Conservation (phyloP, 352 stramenopile species). For the Stramenopiles sp. region DNA sequence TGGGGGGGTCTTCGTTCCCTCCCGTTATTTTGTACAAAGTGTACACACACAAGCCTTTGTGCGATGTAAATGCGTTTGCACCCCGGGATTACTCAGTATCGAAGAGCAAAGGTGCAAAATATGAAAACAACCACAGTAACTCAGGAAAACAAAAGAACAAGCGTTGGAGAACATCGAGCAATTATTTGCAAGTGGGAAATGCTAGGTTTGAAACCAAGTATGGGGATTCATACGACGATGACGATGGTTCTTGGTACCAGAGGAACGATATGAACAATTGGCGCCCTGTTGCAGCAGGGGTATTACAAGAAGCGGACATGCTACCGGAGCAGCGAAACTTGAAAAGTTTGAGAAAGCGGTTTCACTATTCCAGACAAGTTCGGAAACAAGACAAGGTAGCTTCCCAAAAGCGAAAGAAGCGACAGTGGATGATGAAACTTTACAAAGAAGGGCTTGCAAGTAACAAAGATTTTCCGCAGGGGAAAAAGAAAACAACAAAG, state of each 20-base stretch:
- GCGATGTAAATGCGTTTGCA: constrained; percentile 63
- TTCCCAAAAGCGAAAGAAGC: constrained; percentile 39
- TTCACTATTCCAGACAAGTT: constrained; percentile 35
- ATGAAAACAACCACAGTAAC: constrained; percentile 18
- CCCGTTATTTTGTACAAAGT: constrained; percentile 84
- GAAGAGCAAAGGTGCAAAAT: constrained; percentile 26
- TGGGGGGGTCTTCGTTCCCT: constrained; percentile 57
- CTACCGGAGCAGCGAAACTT: constrained; percentile 16
- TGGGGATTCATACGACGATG: constrained; percentile 6
- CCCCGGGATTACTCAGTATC: constrained; percentile 56
- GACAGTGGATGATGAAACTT: constrained; percentile 50
- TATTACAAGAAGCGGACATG: constrained; percentile 20
- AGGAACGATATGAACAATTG: constrained; percentile 68
- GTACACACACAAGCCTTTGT: constrained; percentile 54
- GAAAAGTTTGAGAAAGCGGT: constrained; percentile 6
- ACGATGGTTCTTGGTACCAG: constrained; percentile 44
- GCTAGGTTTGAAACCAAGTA: constrained; percentile 40
- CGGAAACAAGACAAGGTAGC: constrained; percentile 35
- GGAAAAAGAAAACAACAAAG: too few relatives aligned
- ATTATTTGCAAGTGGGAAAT: constrained; percentile 30
- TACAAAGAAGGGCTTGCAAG: constrained; percentile 38
- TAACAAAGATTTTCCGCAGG: too few relatives aligned
- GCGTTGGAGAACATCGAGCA: constrained; percentile 11
- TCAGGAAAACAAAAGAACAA: constrained; percentile 15
- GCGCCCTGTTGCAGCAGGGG: constrained; percentile 55